Base-by-base conservation (phyloP, 805 yeast genomes). In the Candida mattraensis region DNA sequence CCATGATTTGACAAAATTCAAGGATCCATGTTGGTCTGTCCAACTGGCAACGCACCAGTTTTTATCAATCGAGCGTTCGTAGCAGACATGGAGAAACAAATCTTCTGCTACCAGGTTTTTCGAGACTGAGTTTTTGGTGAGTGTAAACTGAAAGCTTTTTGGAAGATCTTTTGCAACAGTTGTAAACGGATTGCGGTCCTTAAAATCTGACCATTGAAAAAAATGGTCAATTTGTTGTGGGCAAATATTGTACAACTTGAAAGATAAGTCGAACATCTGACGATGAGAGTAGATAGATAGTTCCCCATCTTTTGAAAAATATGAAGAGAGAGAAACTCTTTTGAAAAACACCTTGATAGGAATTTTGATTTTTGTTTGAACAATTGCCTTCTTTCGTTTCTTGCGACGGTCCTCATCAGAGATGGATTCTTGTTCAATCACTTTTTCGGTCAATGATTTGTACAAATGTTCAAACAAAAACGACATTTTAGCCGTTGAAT, bases 1-100 rank as follows among this genome's bases (percentile, higher is more conserved):
- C 89, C 91, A 84, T 0, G 87, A 72, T 45, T 77, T 80, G 0
- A 80, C 72, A 29, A 68, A 70, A 12, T 80, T 74, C 9, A 76
- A 69, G 3, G 68, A 66, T 0, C 96, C 96, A 55, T 74, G 72
- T 31, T 89, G 91, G 52, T 91, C 96, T 0, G 93, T 71, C 94
- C 97, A 87, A 0, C 94, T 82, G 0, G 87, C 94, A 15, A 80
- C 77, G 28, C 87, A 70, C 96, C 96, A 91, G 36, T 76, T 78
- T 42, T 78, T 79, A 56, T 89, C 95, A 3, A 75, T 67, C 0
- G 95, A 83, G 34, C 95, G 60, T 19, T 87, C 87, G 51, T 89
- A 91, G 1, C 95, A 87, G 8, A 93, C 69, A 54, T 93, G 98
- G 15, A 91, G 66, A 48, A 78, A 85, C 1, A 85, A 68, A 50